phyloP scores from a whole-genome alignment of 345 rosid species.

The Pistacia integerrima region DNA sequence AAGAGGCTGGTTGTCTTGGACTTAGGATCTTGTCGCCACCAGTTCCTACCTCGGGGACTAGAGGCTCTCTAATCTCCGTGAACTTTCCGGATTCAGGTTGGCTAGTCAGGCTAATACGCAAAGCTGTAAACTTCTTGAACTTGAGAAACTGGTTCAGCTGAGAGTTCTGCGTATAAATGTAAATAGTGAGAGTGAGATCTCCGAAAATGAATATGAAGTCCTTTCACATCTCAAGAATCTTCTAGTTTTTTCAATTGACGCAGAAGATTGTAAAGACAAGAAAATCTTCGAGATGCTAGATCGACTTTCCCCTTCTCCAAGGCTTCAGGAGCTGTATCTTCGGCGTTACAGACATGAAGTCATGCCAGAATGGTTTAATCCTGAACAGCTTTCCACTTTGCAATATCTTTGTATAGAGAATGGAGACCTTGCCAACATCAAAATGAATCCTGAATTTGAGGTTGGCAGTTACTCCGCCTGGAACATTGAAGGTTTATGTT shows the following conservation, averaged over 20 bases:
- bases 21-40: constrained; percentile 22
- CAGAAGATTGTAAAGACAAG: constrained; percentile 24
- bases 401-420: constrained; percentile 36
- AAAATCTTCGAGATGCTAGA: constrained; percentile 17
- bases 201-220: constrained; percentile 23
- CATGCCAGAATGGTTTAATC: constrained; percentile 33
- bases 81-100: constrained; percentile 24
- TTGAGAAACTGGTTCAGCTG: constrained; percentile 12
- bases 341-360: constrained; percentile 24
- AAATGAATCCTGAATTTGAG: neutral
- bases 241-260: constrained; percentile 27
- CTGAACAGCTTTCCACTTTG: constrained; percentile 15
- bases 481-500: constrained; percentile 34
- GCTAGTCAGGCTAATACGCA: too few species aligned
- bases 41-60: constrained; percentile 26
- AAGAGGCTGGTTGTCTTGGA: constrained; percentile 32
- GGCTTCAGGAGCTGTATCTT: constrained; percentile 34
- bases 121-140: too few species aligned
- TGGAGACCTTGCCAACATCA: constrained; percentile 12
- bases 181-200: constrained; percentile 24
- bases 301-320: constrained; percentile 23
- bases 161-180: constrained; percentile 28
- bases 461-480: neutral
- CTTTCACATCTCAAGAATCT: constrained; percentile 22
- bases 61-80: constrained; percentile 30